Base-by-base conservation (phyloP, 805 yeast species). In the Ogataea allantospora region DNA sequence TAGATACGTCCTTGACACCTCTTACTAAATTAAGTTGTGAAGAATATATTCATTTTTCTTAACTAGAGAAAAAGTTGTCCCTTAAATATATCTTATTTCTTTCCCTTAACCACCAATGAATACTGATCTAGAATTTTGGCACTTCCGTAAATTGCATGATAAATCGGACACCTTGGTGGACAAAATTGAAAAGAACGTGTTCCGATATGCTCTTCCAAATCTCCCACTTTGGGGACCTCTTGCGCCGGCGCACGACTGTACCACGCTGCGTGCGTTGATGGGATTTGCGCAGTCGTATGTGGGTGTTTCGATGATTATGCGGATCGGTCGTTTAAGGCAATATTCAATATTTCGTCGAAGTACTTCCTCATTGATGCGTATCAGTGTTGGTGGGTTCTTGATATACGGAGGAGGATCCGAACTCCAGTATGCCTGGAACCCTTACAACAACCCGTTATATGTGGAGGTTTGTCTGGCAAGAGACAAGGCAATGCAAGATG, bases 1-100 rank as follows among this genome's bases (percentile, higher is more conserved):
- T 56, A 79, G 96, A 69, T 81, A 82, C 62, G 96, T 88, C 42
- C 81, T 88, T 50, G 96, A 88, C 70, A 80, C 85, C 33, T 60
- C 73, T 45, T 77, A 78, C 62, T 80, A 67, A 66, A 30, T 23
- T 23, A 29, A 21, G 29, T 26, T 13, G 18, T 26, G 26, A 19
- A 18, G 30, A 26, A 26, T 26, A 19, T 21, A 29, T 23, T 30
- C 35, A 23, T 24, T 32, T 32, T 24, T 21, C 33, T 30, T 25
- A 27, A 31, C 27, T 31, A 18, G 34, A 21, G 20, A 17, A 32
- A 15, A 32, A 32, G 7, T 21, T 32, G 8, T 11, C 7, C 16
- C 8, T 23, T 18, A 20, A 18, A 29, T 19, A n/a, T 29, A 8
- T 18, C 14, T n/a, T 19, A 13, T 10, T 12, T 20, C 17, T 18